Percentiles rank a stretch among this genome's conserved stretches.
These are phyloP conservation scores for Fusarium phyllophilum DNA, from an alignment of 2,329 filamentous ascomycete genomes.

Conservation along the genomic window DNA sequence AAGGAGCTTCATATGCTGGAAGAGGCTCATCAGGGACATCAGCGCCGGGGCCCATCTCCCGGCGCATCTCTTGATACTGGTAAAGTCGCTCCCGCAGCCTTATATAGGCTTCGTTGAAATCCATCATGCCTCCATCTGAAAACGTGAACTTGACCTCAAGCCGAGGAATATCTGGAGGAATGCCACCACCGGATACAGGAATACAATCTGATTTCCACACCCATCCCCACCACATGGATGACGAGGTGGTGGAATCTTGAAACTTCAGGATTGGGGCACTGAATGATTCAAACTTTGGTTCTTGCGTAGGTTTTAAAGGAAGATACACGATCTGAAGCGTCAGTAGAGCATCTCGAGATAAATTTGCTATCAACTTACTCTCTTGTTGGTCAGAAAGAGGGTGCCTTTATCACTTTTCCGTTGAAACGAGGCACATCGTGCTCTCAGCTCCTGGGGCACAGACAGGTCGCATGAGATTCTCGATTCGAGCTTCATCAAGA, in stretches of 20 bases:
- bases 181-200: conserved; percentile 84
- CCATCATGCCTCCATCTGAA: conserved; percentile 93
- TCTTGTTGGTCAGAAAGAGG: conserved; percentile 84
- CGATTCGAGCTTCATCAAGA: conserved; percentile 81
- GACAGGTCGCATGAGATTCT: conserved; percentile 82
- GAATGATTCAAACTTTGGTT: conserved; percentile 80
- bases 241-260: conserved; percentile 81
- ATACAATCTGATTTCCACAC: conserved; percentile 85
- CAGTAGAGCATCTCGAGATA: conserved; percentile 2
- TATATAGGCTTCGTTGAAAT: conserved; percentile 86
- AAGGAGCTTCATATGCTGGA: conserved; percentile 81
- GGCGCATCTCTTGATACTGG: conserved; percentile 80
- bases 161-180: conserved; percentile 76
- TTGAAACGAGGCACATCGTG: conserved; percentile 71
- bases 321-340: conserved; percentile 82
- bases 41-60: conserved; percentile 71
- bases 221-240: conserved; percentile 93
- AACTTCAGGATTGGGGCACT: conserved; percentile 88
- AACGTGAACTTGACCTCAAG: conserved; percentile 89
- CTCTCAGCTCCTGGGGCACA: conserved; percentile 70
- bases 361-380: conserved; percentile 64
- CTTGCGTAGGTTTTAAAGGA: conserved; percentile 72
- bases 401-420: conserved; percentile 79
- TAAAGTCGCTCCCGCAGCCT: conserved; percentile 84
- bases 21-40: conserved; percentile 85